Base-by-base conservation (phyloP, 768 basidiomycete genomes). In the Amanita molliuscula region DNA sequence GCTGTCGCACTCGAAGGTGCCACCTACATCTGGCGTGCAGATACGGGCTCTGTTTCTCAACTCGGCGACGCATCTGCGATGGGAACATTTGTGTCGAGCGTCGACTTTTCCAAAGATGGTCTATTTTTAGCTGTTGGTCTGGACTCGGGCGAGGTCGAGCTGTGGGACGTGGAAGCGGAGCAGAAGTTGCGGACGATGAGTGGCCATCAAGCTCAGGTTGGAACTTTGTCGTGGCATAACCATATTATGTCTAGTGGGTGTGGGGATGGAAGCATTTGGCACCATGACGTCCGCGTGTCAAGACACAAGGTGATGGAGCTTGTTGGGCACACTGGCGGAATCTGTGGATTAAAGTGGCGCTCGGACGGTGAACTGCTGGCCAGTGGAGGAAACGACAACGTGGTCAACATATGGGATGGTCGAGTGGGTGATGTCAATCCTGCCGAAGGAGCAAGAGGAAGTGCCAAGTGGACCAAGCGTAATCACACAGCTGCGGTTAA, bases 331-430 rank as follows among this genome's bases (percentile, higher is more conserved):
- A 82, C 79, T 0, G 92, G 89, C 0, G 95, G 97, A 63, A 89
- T 96, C 10, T 97, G 94, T 61, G 92, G 94, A 2, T 61, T 98
- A 47, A 83, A 82, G 51, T 98, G 93, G 93, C 73, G 93, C 41
- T 61, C 72, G 2, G 94, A 94, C 56, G 91, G 93, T 0, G 85
- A 92, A 63, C 70, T 95, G 16, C 74, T 99, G 20, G 95, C 95
- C 0, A 92, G 89, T 56, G 95, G 95, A 2, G 95, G 93, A 0
- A 96, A 98, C 61, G 96, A 98, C 65, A 97, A 98, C 55, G 92
- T 96, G 16, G 93, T 98, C 48, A 95, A 96, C 60, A 85, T 96
- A 44, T 99, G 95, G 95, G 95, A 99, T 57, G 88, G 84, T 5
- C 76, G 88, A 48, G 70, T 88, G 0, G 78, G 79, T 0, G 77